Evolutionary conservation across 805 yeast species (phyloP), one percentile per base, ranked within the genome.

Genomic region (Starmerella geochares): DNA sequence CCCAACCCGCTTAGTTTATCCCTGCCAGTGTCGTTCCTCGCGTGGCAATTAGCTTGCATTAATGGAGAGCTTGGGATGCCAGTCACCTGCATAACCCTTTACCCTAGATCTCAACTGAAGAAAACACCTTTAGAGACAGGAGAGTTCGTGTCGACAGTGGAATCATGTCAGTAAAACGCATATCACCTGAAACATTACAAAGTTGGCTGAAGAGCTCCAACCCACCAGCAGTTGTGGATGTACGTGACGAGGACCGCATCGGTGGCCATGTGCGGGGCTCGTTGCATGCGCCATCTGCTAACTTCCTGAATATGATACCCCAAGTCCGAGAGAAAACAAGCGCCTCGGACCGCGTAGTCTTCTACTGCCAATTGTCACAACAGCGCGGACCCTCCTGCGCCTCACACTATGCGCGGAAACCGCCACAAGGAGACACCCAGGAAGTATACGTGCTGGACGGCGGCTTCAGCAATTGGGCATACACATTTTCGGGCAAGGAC

Each of bases 311-410:
- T 40, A 67, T 65, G 19, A 58, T 72, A 25, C 71, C 70, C 2
- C 69, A 67, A 6, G 69, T 75, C 35, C 58, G 67, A 19, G 57
- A 61, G n/a, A 55, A 65, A 37, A 61, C 73, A 29, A 61, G 65
- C 10, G 63, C 60, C n/a, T 50, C 58, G 6, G 67, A 71, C 38
- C 78, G 75, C 48, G 76, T 86, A 0, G 82, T 92, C 0, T 92
- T 90, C 67, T 96, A 92, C 64, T 90, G 98, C 65, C 87, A 88
- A 25, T 71, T 84, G 27, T 81, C 94, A 3, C 97, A 92, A 65
- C 94, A 82, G 52, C 71, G 98, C 47, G 97, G 97, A 0, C 97
- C 97, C 0, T 71, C 84, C 3, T 76, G 95, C 3, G 87, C 96
- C 0, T 67, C 80, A 65, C 35, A 46, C 21, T 51, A 11, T 21